phyloP scores from a whole-genome alignment of 768 basidiomycete species.

The Boletus bicolor region DNA sequence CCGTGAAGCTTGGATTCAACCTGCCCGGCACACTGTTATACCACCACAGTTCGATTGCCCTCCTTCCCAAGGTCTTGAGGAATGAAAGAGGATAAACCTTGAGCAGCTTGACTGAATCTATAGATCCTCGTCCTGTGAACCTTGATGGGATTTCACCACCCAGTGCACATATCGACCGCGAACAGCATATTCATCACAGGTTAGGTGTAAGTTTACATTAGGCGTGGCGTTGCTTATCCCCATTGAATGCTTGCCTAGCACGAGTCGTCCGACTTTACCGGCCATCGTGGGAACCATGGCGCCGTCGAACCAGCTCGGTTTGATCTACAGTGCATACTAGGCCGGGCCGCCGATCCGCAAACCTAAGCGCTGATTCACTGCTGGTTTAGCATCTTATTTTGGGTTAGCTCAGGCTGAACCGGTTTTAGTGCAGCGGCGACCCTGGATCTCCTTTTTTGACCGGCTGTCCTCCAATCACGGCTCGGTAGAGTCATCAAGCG shows the following conservation, averaged over 20 bases:
- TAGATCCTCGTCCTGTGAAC: neutral
- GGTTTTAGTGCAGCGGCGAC: too few species aligned
- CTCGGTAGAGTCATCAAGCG: too few species aligned
- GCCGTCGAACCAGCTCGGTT: neutral
- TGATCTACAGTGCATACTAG: neutral
- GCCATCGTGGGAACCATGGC: neutral
- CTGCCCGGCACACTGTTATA: neutral
- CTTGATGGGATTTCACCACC: neutral
- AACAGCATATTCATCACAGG: neutral
- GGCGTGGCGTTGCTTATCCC: too few species aligned
- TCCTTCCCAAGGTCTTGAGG: neutral
- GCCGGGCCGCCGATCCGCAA: too few species aligned
- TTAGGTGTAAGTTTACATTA: too few species aligned
- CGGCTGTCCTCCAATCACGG: too few species aligned
- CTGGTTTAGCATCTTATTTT: too few species aligned
- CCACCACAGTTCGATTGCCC: too few species aligned
- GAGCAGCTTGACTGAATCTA: neutral
- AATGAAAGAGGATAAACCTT: neutral
- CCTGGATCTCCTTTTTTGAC: too few species aligned
- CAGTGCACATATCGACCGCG: constrained; percentile 5
- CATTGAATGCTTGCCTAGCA: too few species aligned
- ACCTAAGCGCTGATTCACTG: too few species aligned
- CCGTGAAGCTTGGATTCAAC: neutral
- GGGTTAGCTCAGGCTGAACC: too few species aligned
- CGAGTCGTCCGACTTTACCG: neutral